Conservation (phyloP, 495 filamentous ascomycete genomes). For the Monascus purpureus region DNA sequence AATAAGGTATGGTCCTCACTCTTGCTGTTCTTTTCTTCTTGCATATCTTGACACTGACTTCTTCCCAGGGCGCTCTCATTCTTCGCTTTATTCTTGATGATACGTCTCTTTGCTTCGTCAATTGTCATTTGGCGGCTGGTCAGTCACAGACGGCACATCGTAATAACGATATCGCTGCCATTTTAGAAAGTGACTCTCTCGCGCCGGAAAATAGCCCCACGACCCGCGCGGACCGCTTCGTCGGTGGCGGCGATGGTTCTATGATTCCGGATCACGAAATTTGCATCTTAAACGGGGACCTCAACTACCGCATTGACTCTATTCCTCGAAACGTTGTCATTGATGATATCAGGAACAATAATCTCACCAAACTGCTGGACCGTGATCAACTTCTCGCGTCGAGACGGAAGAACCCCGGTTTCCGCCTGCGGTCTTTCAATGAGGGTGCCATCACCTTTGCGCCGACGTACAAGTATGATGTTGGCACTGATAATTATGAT, state of each 20-base stretch:
- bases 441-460: constrained; percentile 81
- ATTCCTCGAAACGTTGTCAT: constrained; percentile 88
- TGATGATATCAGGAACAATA: constrained; percentile 60
- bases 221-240: constrained; percentile 57
- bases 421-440: constrained; percentile 71
- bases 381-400: constrained; percentile 87
- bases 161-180: constrained; percentile 85
- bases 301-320: constrained; percentile 98
- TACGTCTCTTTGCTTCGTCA: constrained; percentile 87
- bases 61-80: constrained; percentile 64
- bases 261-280: constrained; percentile 97
- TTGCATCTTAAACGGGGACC: constrained; percentile 87
- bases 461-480: constrained; percentile 97
- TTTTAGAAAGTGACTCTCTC: constrained; percentile 64
- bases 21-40: not conserved
- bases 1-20: constrained; percentile 56
- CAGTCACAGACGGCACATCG: constrained; percentile 79
- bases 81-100: constrained; percentile 85
- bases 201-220: constrained; percentile 48
- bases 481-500: constrained; percentile 88
- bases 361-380: constrained; percentile 81
- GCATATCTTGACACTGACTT: not conserved
- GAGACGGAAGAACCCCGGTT: constrained; percentile 72
- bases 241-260: constrained; percentile 81
- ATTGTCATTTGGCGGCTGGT: constrained; percentile 92